Evolutionary conservation across 169 alveolate species (phyloP).

Genomic region (Eimeria falciformis): DNA sequence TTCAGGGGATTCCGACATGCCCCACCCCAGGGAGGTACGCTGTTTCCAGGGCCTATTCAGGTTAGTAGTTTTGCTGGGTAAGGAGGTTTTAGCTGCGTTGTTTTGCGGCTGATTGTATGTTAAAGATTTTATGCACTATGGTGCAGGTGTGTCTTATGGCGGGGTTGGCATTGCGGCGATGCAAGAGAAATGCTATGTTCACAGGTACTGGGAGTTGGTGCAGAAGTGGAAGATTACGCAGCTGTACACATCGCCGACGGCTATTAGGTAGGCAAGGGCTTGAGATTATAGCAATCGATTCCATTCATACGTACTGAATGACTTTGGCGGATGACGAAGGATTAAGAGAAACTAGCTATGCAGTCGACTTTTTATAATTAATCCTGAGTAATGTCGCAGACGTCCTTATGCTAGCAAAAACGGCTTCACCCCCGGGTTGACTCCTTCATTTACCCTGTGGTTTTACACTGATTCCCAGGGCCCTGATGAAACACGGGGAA

Average conservation of each 20-base stretch:
- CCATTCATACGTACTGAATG: too few species aligned
- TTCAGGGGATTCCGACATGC: slow-evolving; percentile 96
- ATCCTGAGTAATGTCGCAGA: background rate
- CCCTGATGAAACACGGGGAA: slow-evolving; percentile 76
- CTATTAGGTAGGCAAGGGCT: slow-evolving; percentile 89
- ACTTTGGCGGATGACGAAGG: too few species aligned
- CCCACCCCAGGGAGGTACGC: slow-evolving; percentile 93
- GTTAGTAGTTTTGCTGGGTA: too few species aligned
- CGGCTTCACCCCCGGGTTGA: background rate
- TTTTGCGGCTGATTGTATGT: too few species aligned
- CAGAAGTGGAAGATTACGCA: slow-evolving; percentile 93
- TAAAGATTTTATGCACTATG: too few species aligned
- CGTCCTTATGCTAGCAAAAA: background rate
- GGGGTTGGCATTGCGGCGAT: too few species aligned
- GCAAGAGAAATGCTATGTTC: too few species aligned
- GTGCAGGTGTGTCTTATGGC: too few species aligned
- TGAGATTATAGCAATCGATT: too few species aligned
- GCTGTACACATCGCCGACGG: slow-evolving; percentile 99
- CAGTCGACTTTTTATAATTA: too few species aligned
- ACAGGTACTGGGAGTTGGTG: slow-evolving; percentile 86
- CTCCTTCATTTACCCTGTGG: background rate
- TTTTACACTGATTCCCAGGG: slow-evolving; percentile 5
- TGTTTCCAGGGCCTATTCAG: background rate
- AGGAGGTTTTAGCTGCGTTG: too few species aligned
- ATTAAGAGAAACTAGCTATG: too few species aligned